Conservation (phyloP, 495 filamentous ascomycete species). For the Glarea lozoyensis region DNA sequence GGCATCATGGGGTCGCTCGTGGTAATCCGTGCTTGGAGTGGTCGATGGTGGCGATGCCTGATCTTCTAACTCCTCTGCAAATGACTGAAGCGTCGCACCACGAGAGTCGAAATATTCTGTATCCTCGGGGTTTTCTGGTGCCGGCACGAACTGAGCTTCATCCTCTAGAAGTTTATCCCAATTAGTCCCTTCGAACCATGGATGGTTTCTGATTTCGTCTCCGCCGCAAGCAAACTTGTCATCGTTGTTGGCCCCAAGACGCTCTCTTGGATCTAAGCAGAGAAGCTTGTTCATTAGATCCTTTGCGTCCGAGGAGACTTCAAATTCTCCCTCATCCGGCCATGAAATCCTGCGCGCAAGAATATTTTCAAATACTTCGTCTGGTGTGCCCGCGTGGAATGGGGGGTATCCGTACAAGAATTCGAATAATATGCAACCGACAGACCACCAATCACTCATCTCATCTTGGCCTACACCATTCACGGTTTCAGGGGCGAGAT, state of each 20-base stretch:
- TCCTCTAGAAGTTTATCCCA: conserved; percentile 89
- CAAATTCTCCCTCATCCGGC: conserved; percentile 64
- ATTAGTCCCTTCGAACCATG: conserved; percentile 81
- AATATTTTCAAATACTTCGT: conserved; percentile 96
- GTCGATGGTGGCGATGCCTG: conserved; percentile 54
- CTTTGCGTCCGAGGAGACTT: conserved; percentile 74
- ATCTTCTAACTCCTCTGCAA: conserved; percentile 89
- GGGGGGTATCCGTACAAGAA: conserved; percentile 89
- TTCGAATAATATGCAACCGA: conserved; percentile 96
- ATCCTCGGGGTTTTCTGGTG: conserved; percentile 87
- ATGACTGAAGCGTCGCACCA: conserved; percentile 81
- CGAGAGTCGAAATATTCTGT: conserved; percentile 96
- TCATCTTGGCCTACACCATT: conserved; percentile 92
- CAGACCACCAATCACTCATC: conserved; percentile 98
- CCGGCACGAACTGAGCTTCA: conserved; percentile 91
- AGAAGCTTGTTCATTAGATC: conserved; percentile 90
- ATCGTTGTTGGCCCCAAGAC: conserved; percentile 75
- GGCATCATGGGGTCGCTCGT: conserved; percentile 88
- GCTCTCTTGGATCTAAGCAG: conserved; percentile 66
- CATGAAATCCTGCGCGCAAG: conserved; percentile 80
- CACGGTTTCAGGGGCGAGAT: conserved; percentile 94
- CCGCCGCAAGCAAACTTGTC: conserved; percentile 75
- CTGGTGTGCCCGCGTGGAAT: conserved; percentile 84
- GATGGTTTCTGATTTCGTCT: conserved; percentile 78
- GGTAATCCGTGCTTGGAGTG: conserved; percentile 58